Percentiles rank a stretch among this genome's conserved stretches.
Evolutionary conservation across 495 filamentous ascomycete genomes (phyloP).

Genomic region (Clohesyomyces aquaticus): DNA sequence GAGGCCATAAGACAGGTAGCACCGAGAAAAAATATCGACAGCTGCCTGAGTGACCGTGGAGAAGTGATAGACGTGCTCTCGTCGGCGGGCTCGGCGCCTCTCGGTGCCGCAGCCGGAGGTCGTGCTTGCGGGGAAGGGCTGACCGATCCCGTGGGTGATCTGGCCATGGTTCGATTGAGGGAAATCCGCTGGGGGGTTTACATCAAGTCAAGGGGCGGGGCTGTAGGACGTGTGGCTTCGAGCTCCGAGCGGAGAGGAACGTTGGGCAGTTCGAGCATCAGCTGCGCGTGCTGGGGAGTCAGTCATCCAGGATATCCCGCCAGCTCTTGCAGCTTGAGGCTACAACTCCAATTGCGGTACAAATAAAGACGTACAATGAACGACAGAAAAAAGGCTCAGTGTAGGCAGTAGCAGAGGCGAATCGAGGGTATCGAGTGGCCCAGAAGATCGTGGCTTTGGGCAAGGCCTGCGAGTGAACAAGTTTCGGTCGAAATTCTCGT

Average conservation of each 20-base stretch:
- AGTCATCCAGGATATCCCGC: not conserved
- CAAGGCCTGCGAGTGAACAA: not conserved
- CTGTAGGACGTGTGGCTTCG: slow-evolving; percentile 2
- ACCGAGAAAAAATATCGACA: slow-evolving; percentile 70
- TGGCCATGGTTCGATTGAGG: slow-evolving; percentile 16
- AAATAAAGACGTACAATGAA: not conserved
- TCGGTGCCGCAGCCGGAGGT: not conserved
- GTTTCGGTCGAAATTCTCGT: not conserved
- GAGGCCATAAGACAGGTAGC: slow-evolving; percentile 72
- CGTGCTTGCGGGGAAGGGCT: slow-evolving; percentile 19
- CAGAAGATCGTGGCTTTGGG: not conserved
- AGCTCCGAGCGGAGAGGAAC: too few species aligned
- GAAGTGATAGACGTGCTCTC: slow-evolving; percentile 42
- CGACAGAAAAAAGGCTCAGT: not conserved
- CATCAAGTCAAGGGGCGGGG: slow-evolving; percentile 10
- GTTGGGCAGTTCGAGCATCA: slow-evolving; percentile 24
- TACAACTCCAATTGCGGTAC: not conserved
- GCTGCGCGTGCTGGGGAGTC: not conserved
- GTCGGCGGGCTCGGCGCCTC: slow-evolving; percentile 25
- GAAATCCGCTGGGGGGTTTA: slow-evolving; percentile 19
- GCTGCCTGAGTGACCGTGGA: slow-evolving; percentile 54
- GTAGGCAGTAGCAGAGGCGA: not conserved
- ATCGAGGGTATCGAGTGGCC: not conserved
- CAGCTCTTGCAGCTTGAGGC: not conserved
- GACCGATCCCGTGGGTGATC: slow-evolving; percentile 17